phyloP scores from a whole-genome alignment of 345 rosid genomes.

The Capsella bursapastoris region DNA sequence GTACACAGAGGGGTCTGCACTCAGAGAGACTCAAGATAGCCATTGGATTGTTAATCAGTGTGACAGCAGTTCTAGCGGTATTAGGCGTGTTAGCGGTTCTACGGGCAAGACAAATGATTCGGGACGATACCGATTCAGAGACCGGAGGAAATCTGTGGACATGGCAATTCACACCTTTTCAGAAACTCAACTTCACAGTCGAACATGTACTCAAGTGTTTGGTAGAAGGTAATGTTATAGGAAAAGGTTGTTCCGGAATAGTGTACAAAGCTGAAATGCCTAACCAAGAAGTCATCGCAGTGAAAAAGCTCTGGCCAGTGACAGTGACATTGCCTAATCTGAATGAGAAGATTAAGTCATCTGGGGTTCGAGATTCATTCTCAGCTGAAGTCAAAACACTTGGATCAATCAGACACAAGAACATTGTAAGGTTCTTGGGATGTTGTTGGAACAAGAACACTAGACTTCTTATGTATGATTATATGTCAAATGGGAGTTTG shows the following conservation, averaged over 20 bases:
- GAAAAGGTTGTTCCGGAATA: conserved; percentile 88
- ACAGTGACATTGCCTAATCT: conserved; percentile 38
- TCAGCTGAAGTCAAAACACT: conserved; percentile 87
- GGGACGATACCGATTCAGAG: conserved; percentile 59
- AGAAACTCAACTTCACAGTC: conserved; percentile 69
- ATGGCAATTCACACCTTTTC: conserved; percentile 87
- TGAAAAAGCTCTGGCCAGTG: conserved; percentile 83
- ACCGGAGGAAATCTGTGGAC: conserved; percentile 58
- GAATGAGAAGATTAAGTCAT: conserved; percentile 46
- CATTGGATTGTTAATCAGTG: conserved; percentile 56
- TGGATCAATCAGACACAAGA: conserved; percentile 85
- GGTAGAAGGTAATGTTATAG: conserved; percentile 72
- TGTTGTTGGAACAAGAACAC: conserved; percentile 85
- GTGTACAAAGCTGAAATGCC: conserved; percentile 83
- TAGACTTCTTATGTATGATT: conserved; percentile 85
- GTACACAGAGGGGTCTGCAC: conserved; percentile 32
- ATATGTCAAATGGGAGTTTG: conserved; percentile 85
- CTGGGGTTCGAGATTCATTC: conserved; percentile 77
- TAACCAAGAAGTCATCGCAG: conserved; percentile 71
- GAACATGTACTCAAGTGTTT: conserved; percentile 71
- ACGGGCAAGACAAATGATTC: conserved; percentile 54
- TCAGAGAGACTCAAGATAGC: conserved; percentile 57
- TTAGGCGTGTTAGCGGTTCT: conserved; percentile 58
- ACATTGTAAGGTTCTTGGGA: conserved; percentile 85
- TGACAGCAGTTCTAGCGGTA: conserved; percentile 55